Conservation (phyloP, 78 protist genomes). For the Dictyostelium discoideum region dicty_2.7 NC_007089.4:2069501-2070000, state of each 20-base stretch:
- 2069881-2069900: not conserved
- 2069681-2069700: slow-evolving; percentile 23
- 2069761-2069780: not conserved
- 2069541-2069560: not conserved
- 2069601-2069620: not conserved
- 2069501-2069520: slow-evolving; percentile 4
- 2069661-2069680: not conserved
- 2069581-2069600: not conserved
- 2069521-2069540: slow-evolving; percentile 1
- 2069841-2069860: not conserved
- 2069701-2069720: not conserved
- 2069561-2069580: slow-evolving; percentile 3
- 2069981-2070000: not conserved
- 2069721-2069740: slow-evolving; percentile 7
- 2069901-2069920: not conserved
- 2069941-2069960: not conserved
- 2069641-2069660: slow-evolving; percentile 3
- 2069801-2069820: not conserved
- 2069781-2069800: not conserved
- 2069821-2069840: not conserved
- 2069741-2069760: not conserved
- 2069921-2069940: not conserved
- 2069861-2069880: not conserved
- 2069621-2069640: slow-evolving; percentile 7
- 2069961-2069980: not conserved